A percentile compares a stretch with the other conserved stretches of the same genome.
These are phyloP conservation scores for Penicillium sp. DNA, from an alignment of 2,329 filamentous ascomycete genomes.

Conservation along the genomic window DNA sequence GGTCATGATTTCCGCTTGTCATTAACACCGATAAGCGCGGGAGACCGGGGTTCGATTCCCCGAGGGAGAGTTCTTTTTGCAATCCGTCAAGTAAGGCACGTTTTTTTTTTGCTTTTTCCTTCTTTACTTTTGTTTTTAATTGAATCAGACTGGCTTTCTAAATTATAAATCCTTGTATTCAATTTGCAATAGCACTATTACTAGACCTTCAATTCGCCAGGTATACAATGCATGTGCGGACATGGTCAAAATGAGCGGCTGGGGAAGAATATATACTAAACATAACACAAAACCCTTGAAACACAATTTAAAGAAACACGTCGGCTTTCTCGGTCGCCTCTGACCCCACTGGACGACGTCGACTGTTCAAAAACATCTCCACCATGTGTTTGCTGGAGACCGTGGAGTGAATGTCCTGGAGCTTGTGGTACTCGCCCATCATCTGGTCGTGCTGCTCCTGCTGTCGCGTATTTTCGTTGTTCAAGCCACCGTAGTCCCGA, in stretches of 20 bases:
- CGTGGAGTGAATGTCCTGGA: constrained; percentile 22
- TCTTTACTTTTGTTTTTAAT: neutral
- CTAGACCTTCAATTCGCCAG: neutral
- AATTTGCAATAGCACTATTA: neutral
- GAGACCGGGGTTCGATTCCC: constrained; percentile 39
- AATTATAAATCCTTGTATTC: neutral
- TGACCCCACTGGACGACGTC: constrained; percentile 23
- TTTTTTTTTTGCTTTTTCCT: neutral
- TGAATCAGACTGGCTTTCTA: too few species aligned
- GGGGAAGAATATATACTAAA: constrained; percentile 4
- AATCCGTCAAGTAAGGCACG: neutral
- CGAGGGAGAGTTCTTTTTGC: constrained; percentile 30
- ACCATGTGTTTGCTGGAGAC: constrained; percentile 38
- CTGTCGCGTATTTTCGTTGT: constrained; percentile 30
- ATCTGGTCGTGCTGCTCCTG: constrained; percentile 13
- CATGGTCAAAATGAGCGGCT: constrained; percentile 2
- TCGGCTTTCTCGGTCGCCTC: constrained; percentile 17
- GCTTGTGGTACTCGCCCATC: constrained; percentile 17
- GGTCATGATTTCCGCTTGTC: constrained; percentile 39
- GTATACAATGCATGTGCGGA: constrained; percentile 1
- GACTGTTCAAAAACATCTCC: constrained; percentile 34
- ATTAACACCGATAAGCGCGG: constrained; percentile 31
- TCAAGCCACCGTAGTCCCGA: constrained; percentile 17
- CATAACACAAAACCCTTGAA: constrained; percentile 6
- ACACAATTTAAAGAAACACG: constrained; percentile 26